phyloP scores from a whole-genome alignment of 352 stramenopile genomes.

The Achlya hypogyna region DNA sequence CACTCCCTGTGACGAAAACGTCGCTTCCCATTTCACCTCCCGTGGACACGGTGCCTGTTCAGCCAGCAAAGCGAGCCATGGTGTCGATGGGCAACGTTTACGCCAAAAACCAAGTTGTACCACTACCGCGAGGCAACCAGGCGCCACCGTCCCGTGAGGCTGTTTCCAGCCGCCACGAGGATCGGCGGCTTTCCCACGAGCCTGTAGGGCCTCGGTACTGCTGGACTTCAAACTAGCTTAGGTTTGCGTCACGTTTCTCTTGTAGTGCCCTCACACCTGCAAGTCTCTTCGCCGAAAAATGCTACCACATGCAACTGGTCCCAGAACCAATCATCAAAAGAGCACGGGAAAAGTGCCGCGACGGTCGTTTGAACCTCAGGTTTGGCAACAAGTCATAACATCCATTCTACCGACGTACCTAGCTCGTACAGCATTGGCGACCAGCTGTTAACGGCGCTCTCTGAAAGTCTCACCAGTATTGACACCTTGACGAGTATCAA shows the following conservation, averaged over 20 bases:
- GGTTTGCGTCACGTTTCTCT: background rate
- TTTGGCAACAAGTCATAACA: background rate
- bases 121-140: background rate
- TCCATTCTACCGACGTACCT: background rate
- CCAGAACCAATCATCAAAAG: slow-evolving; percentile 16
- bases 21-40: background rate
- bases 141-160: background rate
- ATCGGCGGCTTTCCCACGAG: background rate
- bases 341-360: background rate
- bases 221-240: background rate
- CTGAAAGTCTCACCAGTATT: slow-evolving; percentile 1
- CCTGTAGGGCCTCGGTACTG: background rate
- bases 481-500: background rate
- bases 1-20: background rate
- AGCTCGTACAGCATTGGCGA: slow-evolving; percentile 21
- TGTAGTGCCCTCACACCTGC: background rate
- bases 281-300: slow-evolving; percentile 4
- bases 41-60: background rate
- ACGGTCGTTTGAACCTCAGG: slow-evolving; percentile 13
- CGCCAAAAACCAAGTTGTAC: slow-evolving; percentile 10
- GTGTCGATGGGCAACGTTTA: background rate
- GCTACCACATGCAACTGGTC: background rate
- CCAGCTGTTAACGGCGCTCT: background rate
- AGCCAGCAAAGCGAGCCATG: background rate
- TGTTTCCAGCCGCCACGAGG: background rate